Base-by-base conservation (phyloP, 805 yeast species). In the Pichia cabralensis region DNA sequence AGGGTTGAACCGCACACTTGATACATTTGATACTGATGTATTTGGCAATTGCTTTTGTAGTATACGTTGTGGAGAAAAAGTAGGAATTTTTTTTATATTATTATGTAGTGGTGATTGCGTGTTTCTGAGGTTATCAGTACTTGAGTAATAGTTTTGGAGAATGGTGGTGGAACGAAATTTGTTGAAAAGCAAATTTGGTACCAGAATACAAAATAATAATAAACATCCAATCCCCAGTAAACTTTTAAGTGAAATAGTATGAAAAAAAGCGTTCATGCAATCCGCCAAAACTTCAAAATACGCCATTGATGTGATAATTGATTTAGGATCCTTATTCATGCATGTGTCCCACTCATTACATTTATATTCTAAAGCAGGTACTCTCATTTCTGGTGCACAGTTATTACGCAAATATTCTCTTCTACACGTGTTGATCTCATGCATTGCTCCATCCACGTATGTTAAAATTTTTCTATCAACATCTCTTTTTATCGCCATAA, bases 341-440 rank as follows among this genome's bases (percentile, higher is more conserved):
- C 98, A 92, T 38, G 67, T 69, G 41, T 73, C 79, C 92, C 94
- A 84, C 23, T 64, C 65, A 23, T 67, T 62, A 55, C 98, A 89
- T 11, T 71, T 60, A 2, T 58, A 55, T 46, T 80, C 92, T 13
- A 85, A 54, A 0, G 84, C 86, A 0, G 95, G 95, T 0, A 76
- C 88, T 11, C 89, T 61, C 30, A 48, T 45, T 3, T 64, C 75
- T 4, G 73, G 71, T 2, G 71, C 65, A 52, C 98, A 89, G 44
- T 77, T 71, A 55, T 89, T 88, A 20, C 76, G 56, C 11, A 68
- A 54, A 49, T 80, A 89, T 37, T 82, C 78, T 24, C 76, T 62
- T 6, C 79, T 62, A 56, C 98, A 89, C 21, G 61, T 40, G 11
- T 77, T 68, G 31, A 83, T 81, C 45, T 78, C 81, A 35, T 71